These are phyloP conservation scores for Circinella minor DNA, from an alignment of 371 early-diverging fungal species.

Conservation along the genomic window DNA sequence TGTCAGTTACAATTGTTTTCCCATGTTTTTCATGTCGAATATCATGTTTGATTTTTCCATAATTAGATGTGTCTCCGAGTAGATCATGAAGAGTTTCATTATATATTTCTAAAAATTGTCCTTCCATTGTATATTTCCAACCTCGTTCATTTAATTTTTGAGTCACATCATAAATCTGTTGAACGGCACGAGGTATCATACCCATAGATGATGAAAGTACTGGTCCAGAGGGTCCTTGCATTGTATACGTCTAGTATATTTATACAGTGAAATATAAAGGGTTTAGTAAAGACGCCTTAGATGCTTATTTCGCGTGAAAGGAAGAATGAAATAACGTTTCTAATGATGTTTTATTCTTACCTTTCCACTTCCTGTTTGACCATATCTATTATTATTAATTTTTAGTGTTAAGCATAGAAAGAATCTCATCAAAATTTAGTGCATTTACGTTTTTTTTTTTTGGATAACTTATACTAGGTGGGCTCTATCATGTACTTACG, in stretches of 20 bases:
- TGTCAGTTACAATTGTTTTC: constrained; percentile 81
- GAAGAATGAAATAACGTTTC: no score
- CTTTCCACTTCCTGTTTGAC: constrained; percentile 99
- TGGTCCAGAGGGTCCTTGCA: constrained; percentile 71
- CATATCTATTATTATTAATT: constrained; percentile 55
- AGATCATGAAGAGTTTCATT: constrained; percentile 90
- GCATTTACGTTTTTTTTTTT: no score
- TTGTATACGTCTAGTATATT: constrained; percentile 67
- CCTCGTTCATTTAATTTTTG: constrained; percentile 77
- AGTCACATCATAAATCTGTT: constrained; percentile 84
- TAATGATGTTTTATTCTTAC: constrained; percentile 15
- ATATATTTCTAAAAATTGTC: constrained; percentile 93
- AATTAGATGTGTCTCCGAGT: constrained; percentile 44
- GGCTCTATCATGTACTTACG: constrained; percentile 34
- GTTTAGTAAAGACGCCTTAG: no score
- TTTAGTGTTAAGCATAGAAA: background rate
- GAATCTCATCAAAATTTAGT: no score
- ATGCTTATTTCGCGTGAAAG: no score
- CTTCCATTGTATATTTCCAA: constrained; percentile 89
- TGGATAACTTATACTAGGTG: background rate
- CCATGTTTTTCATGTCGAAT: constrained; percentile 78
- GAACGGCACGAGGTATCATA: constrained; percentile 91
- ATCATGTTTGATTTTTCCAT: constrained; percentile 73
- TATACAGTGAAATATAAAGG: no score
- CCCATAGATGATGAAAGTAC: constrained; percentile 54